Conservation (phyloP, 208 protist species). For the Trypanosoma rangeli region DNA sequence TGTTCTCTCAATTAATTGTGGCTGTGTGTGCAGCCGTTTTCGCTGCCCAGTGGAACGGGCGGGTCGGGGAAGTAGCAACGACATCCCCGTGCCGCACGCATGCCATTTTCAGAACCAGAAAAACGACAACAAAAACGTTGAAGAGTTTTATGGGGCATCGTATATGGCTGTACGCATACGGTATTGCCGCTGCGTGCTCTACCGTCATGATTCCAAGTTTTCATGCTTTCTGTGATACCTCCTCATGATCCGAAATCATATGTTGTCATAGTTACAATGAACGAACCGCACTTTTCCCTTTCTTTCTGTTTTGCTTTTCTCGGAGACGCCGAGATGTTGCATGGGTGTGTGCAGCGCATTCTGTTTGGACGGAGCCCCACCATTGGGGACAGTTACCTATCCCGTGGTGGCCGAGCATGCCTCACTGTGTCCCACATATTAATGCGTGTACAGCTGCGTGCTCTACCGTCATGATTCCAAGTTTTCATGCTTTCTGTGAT, state of each 20-base stretch:
- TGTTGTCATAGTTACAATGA: constrained; percentile 42
- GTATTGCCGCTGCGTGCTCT: neutral
- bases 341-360: constrained; percentile 36
- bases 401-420: neutral
- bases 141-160: no score
- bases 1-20: neutral
- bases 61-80: no score
- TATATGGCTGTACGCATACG: neutral
- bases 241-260: constrained; percentile 25
- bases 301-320: neutral
- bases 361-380: constrained; percentile 50
- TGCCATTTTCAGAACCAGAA: no score
- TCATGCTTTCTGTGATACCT: constrained; percentile 27
- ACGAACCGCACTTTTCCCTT: neutral
- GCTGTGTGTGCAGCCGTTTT: no score
- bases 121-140: no score
- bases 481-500: constrained; percentile 27
- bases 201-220: constrained; percentile 23
- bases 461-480: constrained; percentile 23
- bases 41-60: no score
- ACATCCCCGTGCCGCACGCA: no score
- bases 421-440: constrained; percentile 11
- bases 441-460: neutral
- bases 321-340: neutral
- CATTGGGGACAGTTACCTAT: constrained; percentile 16